Evolutionary conservation across 2,329 filamentous ascomycete species (phyloP), one percentile per base, ranked within the genome.

Genomic region (Paracamarosporium sp.): DNA sequence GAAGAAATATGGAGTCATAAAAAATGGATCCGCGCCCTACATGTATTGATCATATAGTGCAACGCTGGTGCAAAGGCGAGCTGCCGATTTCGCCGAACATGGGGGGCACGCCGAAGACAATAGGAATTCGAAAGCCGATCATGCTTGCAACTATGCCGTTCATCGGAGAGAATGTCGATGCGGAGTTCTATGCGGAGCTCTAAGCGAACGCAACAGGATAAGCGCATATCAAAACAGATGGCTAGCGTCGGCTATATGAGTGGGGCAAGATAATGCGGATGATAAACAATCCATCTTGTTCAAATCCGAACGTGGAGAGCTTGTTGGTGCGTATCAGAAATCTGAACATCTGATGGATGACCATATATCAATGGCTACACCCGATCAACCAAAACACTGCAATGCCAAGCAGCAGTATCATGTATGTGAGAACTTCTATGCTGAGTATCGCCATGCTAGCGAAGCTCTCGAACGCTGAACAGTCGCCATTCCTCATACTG

Each of bases 101-200:
- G 48, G 31, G 48, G 46, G 48, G 48, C 6, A 31, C 20, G 48
- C 36, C 46, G 27, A 36, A 43, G 44, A 47, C 27, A 35, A n/a
- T 13, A 22, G 35, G 40, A 44, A 24, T 33, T 36, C 7, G 13
- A 36, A 8, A 36, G 20, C 30, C 28, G 50, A 35, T 17, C 41
- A 17, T 33, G 25, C 17, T 33, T n/a, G 40, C 24, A n/a, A 28
- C 8, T 43, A 44, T 17, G 27, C 50, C 50, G 50, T 43, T 11
- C 50, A 45, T 45, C 50, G 40, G 50, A 31, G 7, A 48, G 44
- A 22, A 40, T n/a, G 35, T 45, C 38, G 46, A 44, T 56, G 27
- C 53, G 35, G 28, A 53, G n/a, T 41, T 9, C 25, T 50, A 44
- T 56, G 27, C 53, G 35, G 28, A 53, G n/a, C 31, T 9, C 25